phyloP scores from a whole-genome alignment of 352 stramenopile genomes.

The Globisporangium abappressorium region DNA sequence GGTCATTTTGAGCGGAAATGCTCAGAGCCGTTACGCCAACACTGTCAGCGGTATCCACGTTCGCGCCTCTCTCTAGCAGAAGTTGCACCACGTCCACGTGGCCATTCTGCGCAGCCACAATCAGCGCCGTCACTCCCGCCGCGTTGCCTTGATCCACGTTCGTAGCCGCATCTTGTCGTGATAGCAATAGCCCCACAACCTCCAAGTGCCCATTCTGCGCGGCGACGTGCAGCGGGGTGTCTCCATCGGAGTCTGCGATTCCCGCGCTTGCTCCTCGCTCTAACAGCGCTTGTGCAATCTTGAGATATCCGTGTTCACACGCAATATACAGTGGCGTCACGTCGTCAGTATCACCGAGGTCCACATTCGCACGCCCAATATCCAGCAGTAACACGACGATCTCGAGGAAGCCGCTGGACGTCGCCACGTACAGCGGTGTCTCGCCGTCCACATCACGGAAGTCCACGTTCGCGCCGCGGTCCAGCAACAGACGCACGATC shows the following conservation, averaged over 20 bases:
- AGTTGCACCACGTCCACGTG: not conserved
- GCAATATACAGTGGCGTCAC: conserved; percentile 4
- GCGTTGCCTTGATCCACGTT: not conserved
- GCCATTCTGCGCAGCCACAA: not conserved
- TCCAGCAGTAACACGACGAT: conserved; percentile 4
- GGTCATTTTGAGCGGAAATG: not conserved
- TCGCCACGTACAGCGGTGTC: conserved; percentile 11
- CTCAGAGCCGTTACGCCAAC: not conserved
- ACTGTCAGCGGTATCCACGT: not conserved
- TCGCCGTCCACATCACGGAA: conserved; percentile 8
- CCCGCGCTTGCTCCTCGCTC: not conserved
- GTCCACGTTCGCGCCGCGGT: conserved; percentile 3
- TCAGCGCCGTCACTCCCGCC: not conserved
- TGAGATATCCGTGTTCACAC: not conserved
- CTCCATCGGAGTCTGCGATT: not conserved
- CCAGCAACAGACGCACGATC: conserved; percentile 2
- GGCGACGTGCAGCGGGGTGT: not conserved
- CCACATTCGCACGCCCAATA: not conserved
- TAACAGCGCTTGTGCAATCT: conserved; percentile 1
- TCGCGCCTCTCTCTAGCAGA: not conserved
- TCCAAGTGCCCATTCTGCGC: conserved; percentile 1
- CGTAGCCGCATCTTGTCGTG: not conserved
- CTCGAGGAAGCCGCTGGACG: conserved; percentile 8
- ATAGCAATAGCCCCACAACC: not conserved
- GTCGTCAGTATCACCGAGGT: conserved; percentile 41